Base-by-base conservation (phyloP, 176 grass and related monocot genomes). In the Oryza punctata region DNA sequence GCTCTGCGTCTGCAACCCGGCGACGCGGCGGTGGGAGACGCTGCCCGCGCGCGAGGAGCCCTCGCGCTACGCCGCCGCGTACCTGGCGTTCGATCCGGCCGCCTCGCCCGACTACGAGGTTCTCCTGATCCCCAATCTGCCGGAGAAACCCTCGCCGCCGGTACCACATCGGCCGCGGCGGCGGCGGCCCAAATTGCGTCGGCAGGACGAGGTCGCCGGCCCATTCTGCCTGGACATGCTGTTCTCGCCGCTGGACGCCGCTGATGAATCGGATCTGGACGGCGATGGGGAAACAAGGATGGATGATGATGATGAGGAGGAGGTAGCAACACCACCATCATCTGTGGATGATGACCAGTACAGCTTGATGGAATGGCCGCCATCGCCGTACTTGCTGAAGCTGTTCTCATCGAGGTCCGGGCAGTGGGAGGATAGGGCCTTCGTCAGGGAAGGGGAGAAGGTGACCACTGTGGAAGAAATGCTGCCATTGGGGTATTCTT, bases 71-170 rank as follows among this genome's bases (percentile, higher is more conserved):
- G 10, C n/a, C 59, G 10, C 7, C 59, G 8, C 21, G 37, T 38
- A 70, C 68, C 68, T 70, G 21, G 68, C 24, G 37, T 70, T 70
- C 68, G 68, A 70, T 0, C 68, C 37, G 19, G 38, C 37, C 68
- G 68, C 21, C 37, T 70, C 68, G 4, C 68, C 37, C 37, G 37
- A 70, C 68, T 70, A 70, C 68, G 68, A 70, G 68, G 68, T 70
- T 0, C 9, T 70, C 68, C 3, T 70, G 1, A 43, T 43, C 68
- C 68, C 68, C 68, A 6, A 19, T 19, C 3, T 70, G 68, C 68
- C 37, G 68, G 37, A 70, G 68, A 24, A 43, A 12, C 21, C 68
- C 35, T 15, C 0, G 30, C 21, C 21, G 21, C 19, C 41, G 2
- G 41, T 2, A 10, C 41, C 41, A 11, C 12, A 11, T 44, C 10